These are phyloP conservation scores for Melaleuca quinquenervia DNA, from an alignment of 345 rosid genomes.

Conservation along the genomic window DNA sequence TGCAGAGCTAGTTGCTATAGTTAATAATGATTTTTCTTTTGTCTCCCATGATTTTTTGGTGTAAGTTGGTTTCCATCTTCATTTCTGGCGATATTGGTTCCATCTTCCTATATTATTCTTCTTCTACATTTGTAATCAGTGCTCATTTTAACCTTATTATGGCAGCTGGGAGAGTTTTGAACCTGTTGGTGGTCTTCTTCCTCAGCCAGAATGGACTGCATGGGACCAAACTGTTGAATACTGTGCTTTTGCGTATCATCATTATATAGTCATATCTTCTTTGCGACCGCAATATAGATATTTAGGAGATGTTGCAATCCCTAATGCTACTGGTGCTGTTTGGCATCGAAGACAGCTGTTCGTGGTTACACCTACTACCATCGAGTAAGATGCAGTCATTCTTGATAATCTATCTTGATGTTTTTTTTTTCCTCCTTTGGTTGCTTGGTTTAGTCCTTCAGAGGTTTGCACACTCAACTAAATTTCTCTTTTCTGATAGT, in stretches of 20 bases:
- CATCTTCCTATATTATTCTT: neutral
- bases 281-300: constrained; percentile 94
- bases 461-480: neutral
- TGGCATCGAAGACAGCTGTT: constrained; percentile 98
- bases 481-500: neutral
- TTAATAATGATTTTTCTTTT: neutral
- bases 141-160: constrained; percentile 11
- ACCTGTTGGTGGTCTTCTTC: constrained; percentile 91
- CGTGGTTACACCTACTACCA: constrained; percentile 94
- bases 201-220: constrained; percentile 99
- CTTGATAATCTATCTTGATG: neutral
- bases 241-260: constrained; percentile 94
- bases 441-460: neutral
- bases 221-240: constrained; percentile 99
- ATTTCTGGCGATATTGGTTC: neutral
- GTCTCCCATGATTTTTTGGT: neutral
- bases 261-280: constrained; percentile 83
- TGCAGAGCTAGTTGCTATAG: neutral
- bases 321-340: constrained; percentile 93
- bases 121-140: neutral
- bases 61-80: neutral
- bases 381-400: constrained; percentile 56
- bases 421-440: neutral
- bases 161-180: constrained; percentile 97
- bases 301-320: constrained; percentile 93